Percentiles rank a stretch among this genome's conserved stretches.
These are phyloP conservation scores for Castanospermum australe DNA, from an alignment of 306 rosid species.

Conservation along the genomic window DNA sequence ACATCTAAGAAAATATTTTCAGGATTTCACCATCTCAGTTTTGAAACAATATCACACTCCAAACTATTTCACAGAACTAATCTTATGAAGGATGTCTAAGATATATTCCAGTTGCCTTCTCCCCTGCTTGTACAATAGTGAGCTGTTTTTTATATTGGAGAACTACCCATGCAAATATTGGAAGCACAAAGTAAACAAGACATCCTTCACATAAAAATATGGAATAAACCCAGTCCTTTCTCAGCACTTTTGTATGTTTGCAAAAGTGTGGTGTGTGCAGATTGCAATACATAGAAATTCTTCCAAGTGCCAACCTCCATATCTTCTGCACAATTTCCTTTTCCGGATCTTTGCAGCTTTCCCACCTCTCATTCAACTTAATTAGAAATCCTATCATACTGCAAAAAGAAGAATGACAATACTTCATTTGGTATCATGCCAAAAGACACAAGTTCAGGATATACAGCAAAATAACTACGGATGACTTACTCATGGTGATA, in stretches of 20 bases:
- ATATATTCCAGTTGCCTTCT: slow-evolving; percentile 8
- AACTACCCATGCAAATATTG: neutral
- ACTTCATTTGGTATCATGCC: slow-evolving; percentile 2
- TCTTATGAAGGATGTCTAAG: neutral
- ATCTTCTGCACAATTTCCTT: slow-evolving; percentile 62
- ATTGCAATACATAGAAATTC: slow-evolving; percentile 13
- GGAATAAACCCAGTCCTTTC: slow-evolving; percentile 3
- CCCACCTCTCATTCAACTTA: slow-evolving; percentile 67
- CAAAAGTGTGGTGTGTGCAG: neutral
- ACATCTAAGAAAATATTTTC: neutral
- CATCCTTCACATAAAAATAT: slow-evolving; percentile 16
- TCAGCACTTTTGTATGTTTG: neutral
- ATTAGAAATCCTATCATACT: slow-evolving; percentile 74
- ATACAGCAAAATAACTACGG: neutral
- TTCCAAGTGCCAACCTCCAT: slow-evolving; percentile 60
- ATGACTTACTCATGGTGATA: slow-evolving; percentile 83
- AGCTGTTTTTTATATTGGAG: slow-evolving; percentile 7
- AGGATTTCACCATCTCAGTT: slow-evolving; percentile 10
- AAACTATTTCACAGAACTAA: slow-evolving; percentile 8
- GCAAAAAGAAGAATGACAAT: slow-evolving; percentile 42
- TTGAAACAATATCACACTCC: neutral
- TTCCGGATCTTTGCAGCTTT: slow-evolving; percentile 73
- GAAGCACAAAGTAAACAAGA: slow-evolving; percentile 7
- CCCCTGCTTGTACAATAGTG: slow-evolving; percentile 9
- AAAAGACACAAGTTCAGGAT: slow-evolving; percentile 12